These are phyloP conservation scores for Plenodomus biglobosus DNA, from an alignment of 2,329 filamentous ascomycete genomes.

Conservation along the genomic window DNA sequence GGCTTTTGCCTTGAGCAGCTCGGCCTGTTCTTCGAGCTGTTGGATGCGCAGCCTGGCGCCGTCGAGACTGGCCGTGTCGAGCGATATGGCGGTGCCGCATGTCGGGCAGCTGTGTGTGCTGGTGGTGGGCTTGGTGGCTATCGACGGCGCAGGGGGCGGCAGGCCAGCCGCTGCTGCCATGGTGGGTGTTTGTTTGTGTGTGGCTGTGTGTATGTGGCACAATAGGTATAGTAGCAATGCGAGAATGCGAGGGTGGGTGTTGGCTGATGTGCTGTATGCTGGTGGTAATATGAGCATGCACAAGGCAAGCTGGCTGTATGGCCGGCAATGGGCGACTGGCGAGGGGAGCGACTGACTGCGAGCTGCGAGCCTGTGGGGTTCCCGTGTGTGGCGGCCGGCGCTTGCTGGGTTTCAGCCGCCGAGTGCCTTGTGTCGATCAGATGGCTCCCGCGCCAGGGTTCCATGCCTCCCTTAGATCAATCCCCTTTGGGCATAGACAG, in stretches of 20 bases:
- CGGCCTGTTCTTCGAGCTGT: constrained; percentile 71
- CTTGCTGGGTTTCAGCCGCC: constrained; percentile 12
- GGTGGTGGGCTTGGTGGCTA: constrained; percentile 12
- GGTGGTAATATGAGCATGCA: no score
- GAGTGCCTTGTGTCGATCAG: neutral
- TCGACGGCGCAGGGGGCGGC: constrained; percentile 22
- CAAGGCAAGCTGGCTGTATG: neutral
- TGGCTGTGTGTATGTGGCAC: neutral
- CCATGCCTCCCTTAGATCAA: constrained; percentile 1
- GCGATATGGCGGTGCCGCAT: constrained; percentile 30
- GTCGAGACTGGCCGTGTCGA: constrained; percentile 18
- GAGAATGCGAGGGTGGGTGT: no score
- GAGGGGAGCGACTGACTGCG: no score
- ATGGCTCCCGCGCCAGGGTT: constrained; percentile 3
- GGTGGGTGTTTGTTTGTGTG: neutral
- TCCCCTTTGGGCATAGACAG: neutral
- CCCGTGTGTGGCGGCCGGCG: neutral
- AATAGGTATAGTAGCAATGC: no score
- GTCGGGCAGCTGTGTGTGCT: constrained; percentile 33
- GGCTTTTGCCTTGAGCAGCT: constrained; percentile 69
- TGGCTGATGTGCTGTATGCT: no score
- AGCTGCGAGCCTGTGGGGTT: no score
- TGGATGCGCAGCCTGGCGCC: constrained; percentile 28
- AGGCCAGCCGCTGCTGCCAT: constrained; percentile 25
- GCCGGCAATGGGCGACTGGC: neutral